Evolutionary conservation across 2,329 filamentous ascomycete species (phyloP).

Genomic region (Aurifilum marmelostoma): DNA sequence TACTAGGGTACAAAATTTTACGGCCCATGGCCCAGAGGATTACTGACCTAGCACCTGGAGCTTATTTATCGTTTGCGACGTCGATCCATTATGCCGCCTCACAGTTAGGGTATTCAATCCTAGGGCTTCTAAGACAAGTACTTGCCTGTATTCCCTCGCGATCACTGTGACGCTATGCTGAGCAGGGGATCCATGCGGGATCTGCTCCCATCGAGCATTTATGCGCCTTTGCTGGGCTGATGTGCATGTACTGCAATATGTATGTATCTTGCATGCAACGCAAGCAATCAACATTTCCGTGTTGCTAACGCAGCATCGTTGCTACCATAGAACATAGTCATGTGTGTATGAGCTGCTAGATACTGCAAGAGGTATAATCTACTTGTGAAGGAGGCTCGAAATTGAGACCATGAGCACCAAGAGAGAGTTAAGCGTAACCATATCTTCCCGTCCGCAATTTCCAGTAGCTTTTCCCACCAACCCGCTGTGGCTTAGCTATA

Average conservation of each 20-base stretch:
- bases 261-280: not conserved
- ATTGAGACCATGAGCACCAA: not conserved
- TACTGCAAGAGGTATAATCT: no score
- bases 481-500: not conserved
- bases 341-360: not conserved
- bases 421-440: not conserved
- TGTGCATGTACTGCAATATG: not conserved
- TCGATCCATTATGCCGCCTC: conserved; percentile 19
- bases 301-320: not conserved
- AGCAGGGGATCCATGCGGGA: not conserved
- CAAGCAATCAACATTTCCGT: not conserved
- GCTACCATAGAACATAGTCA: not conserved
- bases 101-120: not conserved
- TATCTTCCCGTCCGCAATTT: conserved; percentile 1
- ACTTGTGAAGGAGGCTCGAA: not conserved
- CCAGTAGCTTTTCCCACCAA: not conserved
- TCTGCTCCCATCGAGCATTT: not conserved
- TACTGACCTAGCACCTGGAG: conserved; percentile 6
- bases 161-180: not conserved
- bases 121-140: not conserved
- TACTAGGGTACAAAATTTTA: not conserved
- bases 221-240: not conserved
- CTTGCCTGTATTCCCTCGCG: not conserved
- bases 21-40: conserved; percentile 5
- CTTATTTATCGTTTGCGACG: conserved; percentile 19